These are phyloP conservation scores for Plectranthus barbatus DNA, from an alignment of 257 asterid species.

Conservation along the genomic window DNA sequence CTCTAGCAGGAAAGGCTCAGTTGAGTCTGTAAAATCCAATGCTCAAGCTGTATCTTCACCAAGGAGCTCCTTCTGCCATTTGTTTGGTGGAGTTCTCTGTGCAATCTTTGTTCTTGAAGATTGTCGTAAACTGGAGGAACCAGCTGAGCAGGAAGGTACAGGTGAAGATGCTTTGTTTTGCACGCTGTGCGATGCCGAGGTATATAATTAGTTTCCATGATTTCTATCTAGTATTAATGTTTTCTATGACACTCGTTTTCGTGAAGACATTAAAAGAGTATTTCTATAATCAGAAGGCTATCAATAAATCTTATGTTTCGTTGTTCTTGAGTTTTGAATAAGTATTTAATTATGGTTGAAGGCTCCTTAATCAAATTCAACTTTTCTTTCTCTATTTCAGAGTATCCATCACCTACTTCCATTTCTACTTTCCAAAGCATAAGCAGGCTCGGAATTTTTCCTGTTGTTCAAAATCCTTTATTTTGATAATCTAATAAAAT, in stretches of 20 bases:
- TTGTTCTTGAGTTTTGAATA: background rate
- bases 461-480: no score
- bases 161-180: conserved; percentile 95
- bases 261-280: background rate
- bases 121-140: conserved; percentile 59
- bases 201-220: conserved; percentile 21
- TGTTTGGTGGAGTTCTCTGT: conserved; percentile 58
- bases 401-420: no score
- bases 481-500: no score
- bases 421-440: no score
- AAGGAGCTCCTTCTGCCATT: conserved; percentile 39
- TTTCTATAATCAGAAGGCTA: background rate
- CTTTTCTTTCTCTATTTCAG: no score
- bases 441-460: no score
- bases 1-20: conserved; percentile 58
- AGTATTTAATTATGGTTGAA: no score
- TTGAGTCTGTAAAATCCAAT: conserved; percentile 51
- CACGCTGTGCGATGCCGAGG: conserved; percentile 97
- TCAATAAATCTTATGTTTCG: background rate
- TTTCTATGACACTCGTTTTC: background rate
- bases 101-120: conserved; percentile 75
- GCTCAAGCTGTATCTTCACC: conserved; percentile 35
- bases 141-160: conserved; percentile 54
- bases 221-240: no score
- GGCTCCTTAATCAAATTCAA: no score